phyloP scores from a whole-genome alignment of 352 stramenopile species.

The Salisapilia sapeloensis region DNA sequence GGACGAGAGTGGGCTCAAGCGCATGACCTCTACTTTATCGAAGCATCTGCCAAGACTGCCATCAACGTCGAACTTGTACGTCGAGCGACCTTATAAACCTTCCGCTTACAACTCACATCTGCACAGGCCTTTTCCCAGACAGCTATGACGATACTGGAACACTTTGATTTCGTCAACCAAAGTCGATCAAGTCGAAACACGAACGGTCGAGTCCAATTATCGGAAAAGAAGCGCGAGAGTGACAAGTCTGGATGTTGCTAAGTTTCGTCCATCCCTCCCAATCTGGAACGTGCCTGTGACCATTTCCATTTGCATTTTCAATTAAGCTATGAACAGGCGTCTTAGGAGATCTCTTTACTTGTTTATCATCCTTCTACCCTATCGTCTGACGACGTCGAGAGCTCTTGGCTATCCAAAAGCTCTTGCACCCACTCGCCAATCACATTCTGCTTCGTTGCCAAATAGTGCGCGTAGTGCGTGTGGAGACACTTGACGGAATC shows the following conservation, averaged over 20 bases:
- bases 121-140: slow-evolving; percentile 46
- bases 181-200: too few relatives aligned
- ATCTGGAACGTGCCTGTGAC: not conserved
- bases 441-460: slow-evolving; percentile 28
- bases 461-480: slow-evolving; percentile 53
- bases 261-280: not conserved
- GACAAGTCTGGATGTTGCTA: slow-evolving; percentile 21
- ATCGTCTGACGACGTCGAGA: not conserved
- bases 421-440: slow-evolving; percentile 52
- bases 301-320: not conserved
- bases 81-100: not conserved
- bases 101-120: not conserved
- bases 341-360: too few relatives aligned
- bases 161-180: slow-evolving; percentile 56
- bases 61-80: slow-evolving; percentile 63
- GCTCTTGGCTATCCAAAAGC: slow-evolving; percentile 14
- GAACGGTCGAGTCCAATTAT: too few relatives aligned
- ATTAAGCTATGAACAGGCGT: too few relatives aligned
- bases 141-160: slow-evolving; percentile 48
- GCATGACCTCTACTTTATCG: slow-evolving; percentile 67
- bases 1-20: slow-evolving; percentile 35
- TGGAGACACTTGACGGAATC: slow-evolving; percentile 55
- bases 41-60: slow-evolving; percentile 69
- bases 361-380: not conserved
- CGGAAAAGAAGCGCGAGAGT: slow-evolving; percentile 6